A percentile compares a stretch with the other conserved stretches of the same genome.
Evolutionary conservation across 164 flowering plant genomes (phyloP).

Genomic region (Nelumbo lutea): DNA sequence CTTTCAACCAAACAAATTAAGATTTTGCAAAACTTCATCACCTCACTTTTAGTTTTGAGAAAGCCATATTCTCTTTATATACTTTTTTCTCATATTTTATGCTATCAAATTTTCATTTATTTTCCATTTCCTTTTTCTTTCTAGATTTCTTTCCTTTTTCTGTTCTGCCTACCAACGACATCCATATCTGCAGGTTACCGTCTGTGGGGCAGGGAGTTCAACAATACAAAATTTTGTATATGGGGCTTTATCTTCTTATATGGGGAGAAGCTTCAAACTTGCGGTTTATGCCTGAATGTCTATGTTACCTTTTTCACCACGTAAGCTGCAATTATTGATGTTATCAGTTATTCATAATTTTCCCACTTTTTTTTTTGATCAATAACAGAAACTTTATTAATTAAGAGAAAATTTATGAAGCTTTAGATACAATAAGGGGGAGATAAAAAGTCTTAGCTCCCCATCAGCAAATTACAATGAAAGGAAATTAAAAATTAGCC

Average conservation of each 20-base stretch:
- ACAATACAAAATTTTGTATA: slow-evolving; percentile 70
- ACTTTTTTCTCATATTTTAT: not conserved
- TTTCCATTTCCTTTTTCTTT: not conserved
- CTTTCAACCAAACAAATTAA: not conserved
- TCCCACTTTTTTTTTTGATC: not conserved
- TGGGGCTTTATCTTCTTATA: slow-evolving; percentile 86
- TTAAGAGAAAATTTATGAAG: too few species aligned
- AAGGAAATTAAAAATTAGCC: too few species aligned
- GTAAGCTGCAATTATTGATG: slow-evolving; percentile 42
- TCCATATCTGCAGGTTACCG: slow-evolving; percentile 56
- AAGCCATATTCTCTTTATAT: not conserved
- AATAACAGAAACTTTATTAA: not conserved
- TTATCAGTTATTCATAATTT: not conserved
- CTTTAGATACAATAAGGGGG: too few species aligned
- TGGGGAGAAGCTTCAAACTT: slow-evolving; percentile 99
- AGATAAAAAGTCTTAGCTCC: too few species aligned
- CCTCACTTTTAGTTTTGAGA: not conserved
- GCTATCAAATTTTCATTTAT: not conserved
- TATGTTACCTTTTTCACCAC: slow-evolving; percentile 91
- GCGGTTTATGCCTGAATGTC: slow-evolving; percentile 96
- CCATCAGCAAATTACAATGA: too few species aligned
- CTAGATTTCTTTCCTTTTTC: not conserved
- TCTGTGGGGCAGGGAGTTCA: slow-evolving; percentile 65
- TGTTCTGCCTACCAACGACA: not conserved
- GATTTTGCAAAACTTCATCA: not conserved